Evolutionary conservation across 805 yeast species (phyloP), one percentile per base, ranked within the genome.

Genomic region (Priceomyces castillae): DNA sequence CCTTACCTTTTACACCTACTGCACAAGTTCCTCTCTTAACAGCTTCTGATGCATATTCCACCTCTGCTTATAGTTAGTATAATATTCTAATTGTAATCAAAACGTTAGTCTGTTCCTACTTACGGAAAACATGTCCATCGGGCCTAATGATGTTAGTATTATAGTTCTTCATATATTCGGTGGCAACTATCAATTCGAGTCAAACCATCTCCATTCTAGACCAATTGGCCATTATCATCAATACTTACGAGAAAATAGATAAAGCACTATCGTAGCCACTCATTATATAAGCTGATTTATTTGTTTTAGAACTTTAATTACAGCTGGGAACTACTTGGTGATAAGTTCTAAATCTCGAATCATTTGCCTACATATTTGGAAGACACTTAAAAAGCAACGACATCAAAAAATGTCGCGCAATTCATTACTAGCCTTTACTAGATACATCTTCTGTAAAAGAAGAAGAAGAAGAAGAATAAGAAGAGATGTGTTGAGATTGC

Each of bases 221-320:
- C n/a, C 37, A 30, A 39, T 40, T 37, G 44, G 31, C 3, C 12
- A 2, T 14, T 35, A 31, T 12, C 20, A 31, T 22, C 18, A 20
- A 34, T 31, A 81, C 90, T 56, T 80, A 85, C 84, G 96, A 89
- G 73, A 92, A 92, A 66, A 92, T 95, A 49, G 97, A 90, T 58
- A 92, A 79, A 44, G 99, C 99, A 78, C 98, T 82, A 69, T 92
- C 99, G 96, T 92, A 92, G 50, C 99, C 98, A 77, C 97, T 88
- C 99, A 92, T 92, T 37, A 14, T 54, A 20, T 5, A 15, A 7
- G 40, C 17, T 37, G 37, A 14, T 33, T 34, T 19, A 34, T 34
- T 19, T 22, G 15, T 11, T 28, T 28, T n/a, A 11, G 15, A 28
- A 4, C 31, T n/a, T 28, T n/a, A 10, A 12, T 9, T 28, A 28